Base-by-base conservation (phyloP, 306 rosid species). In the Adenanthera pavonina region DNA sequence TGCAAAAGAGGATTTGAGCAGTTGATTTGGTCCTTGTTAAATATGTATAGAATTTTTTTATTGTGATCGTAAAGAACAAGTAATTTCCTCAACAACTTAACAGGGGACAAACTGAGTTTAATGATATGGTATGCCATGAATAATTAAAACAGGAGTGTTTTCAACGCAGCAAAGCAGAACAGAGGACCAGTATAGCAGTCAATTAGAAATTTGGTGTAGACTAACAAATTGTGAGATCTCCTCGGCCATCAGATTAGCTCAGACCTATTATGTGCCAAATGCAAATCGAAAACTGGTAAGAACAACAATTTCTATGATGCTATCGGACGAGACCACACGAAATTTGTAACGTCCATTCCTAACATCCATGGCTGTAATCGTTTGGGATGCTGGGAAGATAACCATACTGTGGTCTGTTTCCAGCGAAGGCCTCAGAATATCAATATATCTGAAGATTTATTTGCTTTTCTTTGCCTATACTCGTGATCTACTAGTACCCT, bases 201-300 rank as follows among this genome's bases (percentile, higher is more conserved):
- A 36, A 40, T 6, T 54, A 19, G 52, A 17, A 72, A 72, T 72
- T 6, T 5, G 8, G 17, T 16, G 17, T 36, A 53, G 10, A 38
- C 65, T 36, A 14, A 73, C 19, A 36, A 36, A 36, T 40, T 74
- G 4, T 19, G 19, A 11, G 30, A 54, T 67, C 17, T 54, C 30
- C 15, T 49, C 38, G 38, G 48, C 77, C 77, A 73, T 35, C 35
- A 34, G 77, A 73, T 51, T 25, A 52, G 64, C 36, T 52, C 17
- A 9, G 52, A 73, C 59, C 25, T 15, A 52, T 17, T 17, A 52
- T 7, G 54, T 16, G 48, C 47, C 62, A 72, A 51, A 34, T 49
- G 33, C 64, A 51, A 35, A 52, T 6, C 36, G 36, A 17, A 5
- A 35, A 35, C 9, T 53, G 65, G 13, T 5, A 9, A 53, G 15